Evolutionary conservation across 306 rosid genomes (phyloP), one percentile per base, ranked within the genome.

Genomic region (Neltuma alba): DNA sequence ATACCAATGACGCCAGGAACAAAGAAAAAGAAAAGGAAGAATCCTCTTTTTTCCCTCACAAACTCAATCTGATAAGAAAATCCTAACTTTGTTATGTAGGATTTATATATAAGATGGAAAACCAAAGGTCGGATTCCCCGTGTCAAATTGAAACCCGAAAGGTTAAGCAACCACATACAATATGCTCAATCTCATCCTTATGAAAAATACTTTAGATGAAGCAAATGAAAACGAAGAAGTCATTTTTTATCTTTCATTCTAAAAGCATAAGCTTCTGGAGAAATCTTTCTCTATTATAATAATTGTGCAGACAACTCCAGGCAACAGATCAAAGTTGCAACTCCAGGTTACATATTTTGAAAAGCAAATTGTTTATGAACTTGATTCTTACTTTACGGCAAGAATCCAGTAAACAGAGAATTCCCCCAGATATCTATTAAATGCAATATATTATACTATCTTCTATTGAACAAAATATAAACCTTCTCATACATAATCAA

Each of bases 401-500:
- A 36, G 25, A 76, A 33, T 57, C n/a, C 30, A 6, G 7, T 11
- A 33, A 84, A 70, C 27, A 40, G 60, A 74, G 62, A 55, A 7
- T 34, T 42, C 27, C 1, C 76, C 63, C 34, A 75, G 76, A 76
- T 13, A 71, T 13, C 31, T 15, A 72, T 31, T 36, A 40, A 70
- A 6, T n/a, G 55, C 20, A 55, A 76, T 34, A 66, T 21, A 74
- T 14, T 54, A 38, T 3, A 62, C 41, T 58, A 76, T 69, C 50
- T 45, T 66, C 67, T 28, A 0, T 44, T 72, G 50, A 65, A 7
- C 34, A 42, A 83, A 50, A 21, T 67, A 42, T 30, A 75, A 74
- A 84, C 76, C 80, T 79, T 74, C 37, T 42, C 69, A 80, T 64
- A 61, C 70, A 84, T 33, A 81, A 37, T 50, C 38, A 76, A 70